Percentiles rank a stretch among this genome's conserved stretches.
phyloP scores from a whole-genome alignment of 495 filamentous ascomycete species.

The Penicillium dipodomyicola region DNA sequence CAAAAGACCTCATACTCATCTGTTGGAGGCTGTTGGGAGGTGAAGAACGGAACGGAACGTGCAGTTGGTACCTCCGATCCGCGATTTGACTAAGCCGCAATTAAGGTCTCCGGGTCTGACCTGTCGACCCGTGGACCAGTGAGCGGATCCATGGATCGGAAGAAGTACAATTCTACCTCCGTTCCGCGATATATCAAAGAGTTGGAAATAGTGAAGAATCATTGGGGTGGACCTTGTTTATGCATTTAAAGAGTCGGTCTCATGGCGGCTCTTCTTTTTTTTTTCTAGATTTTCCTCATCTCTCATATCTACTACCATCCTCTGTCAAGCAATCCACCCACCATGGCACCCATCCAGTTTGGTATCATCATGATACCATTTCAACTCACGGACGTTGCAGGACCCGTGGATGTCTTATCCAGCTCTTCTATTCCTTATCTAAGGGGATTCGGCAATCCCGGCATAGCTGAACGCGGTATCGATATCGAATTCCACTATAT shows the following conservation, averaged over 20 bases:
- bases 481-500: conserved; percentile 2
- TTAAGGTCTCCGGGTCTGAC: background rate
- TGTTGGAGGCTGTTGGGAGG: no score
- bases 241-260: background rate
- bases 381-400: background rate
- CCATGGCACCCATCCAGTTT: conserved; percentile 3
- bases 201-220: background rate
- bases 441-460: background rate
- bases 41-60: background rate
- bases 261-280: background rate
- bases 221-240: background rate
- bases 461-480: background rate
- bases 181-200: background rate
- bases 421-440: background rate
- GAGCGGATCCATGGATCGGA: background rate
- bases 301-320: background rate
- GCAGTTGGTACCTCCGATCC: background rate
- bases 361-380: conserved; percentile 1
- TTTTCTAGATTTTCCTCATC: background rate
- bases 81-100: background rate
- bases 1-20: no score
- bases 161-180: background rate
- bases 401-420: background rate
- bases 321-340: background rate
- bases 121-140: no score